Base-by-base conservation (phyloP, 2,329 filamentous ascomycete species). In the Fusarium napiforme region DNA sequence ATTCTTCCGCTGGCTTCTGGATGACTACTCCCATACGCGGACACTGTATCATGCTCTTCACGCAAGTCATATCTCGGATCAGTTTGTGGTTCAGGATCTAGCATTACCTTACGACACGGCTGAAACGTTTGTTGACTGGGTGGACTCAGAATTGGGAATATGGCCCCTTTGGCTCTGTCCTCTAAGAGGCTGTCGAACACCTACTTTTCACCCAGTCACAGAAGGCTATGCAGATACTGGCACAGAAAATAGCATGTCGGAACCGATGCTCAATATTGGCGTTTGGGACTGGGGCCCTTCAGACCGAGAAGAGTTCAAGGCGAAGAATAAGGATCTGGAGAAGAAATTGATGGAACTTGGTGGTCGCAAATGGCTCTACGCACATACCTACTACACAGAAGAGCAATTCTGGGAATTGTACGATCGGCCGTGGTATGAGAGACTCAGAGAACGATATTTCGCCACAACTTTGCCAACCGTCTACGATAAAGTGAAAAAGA, bases 301-400 rank as follows among this genome's bases (percentile, higher is more conserved):
- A 1, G 78, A 85, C 23, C 79, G 79, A 23, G 77, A 79, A 1
- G 83, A 85, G 15, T 94, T 94, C 76, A 83, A 93, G 1, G 79
- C 80, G 9, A 88, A 88, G 63, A 96, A 96, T 78, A 87, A 91
- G 5, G 85, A 83, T 40, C 84, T 96, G 7, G 93, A 96, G 80
- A 79, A 82, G 5, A 91, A 91, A 72, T 85, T 94, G 3, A 82
- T 82, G 19, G 85, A 88, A 47, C 84, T 95, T 0, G 89, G 90
- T 18, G 93, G 93, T 1, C 89, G 92, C 83, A 96, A 96, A 82
- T 95, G 93, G 91, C 83, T 96, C 6, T 96, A 96, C 79, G 93
- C 93, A 2, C 92, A 94, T 75, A 91, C 92, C 0, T 95, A 93
- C 81, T 95, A 95, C 78, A 87, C 87, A 2, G 88, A 93, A 72